Percentiles rank a stretch among this genome's conserved stretches.
phyloP scores from a whole-genome alignment of 2,329 filamentous ascomycete genomes.

The Hansfordia pulvinata region DNA sequence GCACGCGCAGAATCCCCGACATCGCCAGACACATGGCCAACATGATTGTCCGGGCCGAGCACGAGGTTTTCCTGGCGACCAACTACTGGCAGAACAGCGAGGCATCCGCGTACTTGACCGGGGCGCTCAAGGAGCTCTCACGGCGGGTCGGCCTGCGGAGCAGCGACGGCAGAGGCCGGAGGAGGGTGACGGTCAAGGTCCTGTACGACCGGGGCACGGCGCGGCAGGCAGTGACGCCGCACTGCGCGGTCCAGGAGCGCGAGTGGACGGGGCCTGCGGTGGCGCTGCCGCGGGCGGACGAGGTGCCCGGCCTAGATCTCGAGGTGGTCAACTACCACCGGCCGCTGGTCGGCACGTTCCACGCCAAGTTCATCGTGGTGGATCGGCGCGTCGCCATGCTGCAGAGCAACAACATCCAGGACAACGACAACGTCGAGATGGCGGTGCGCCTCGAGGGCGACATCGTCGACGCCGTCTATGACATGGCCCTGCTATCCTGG shows the following conservation, averaged over 20 bases:
- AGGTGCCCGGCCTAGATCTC: constrained; percentile 60
- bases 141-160: constrained; percentile 44
- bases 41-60: constrained; percentile 57
- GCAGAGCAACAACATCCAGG: constrained; percentile 68
- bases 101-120: constrained; percentile 52
- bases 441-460: constrained; percentile 63
- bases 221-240: constrained; percentile 52
- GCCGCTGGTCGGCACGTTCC: constrained; percentile 59
- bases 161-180: no score
- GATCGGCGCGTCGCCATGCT: constrained; percentile 58
- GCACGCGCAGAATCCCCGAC: constrained; percentile 51
- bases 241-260: constrained; percentile 42
- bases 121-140: constrained; percentile 57
- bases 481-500: constrained; percentile 63
- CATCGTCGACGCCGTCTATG: constrained; percentile 64
- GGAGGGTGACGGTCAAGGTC: constrained; percentile 53
- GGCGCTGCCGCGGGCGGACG: constrained; percentile 43
- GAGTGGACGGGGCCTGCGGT: constrained; percentile 46
- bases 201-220: constrained; percentile 61
- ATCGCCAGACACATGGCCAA: constrained; percentile 65
- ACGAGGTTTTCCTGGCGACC: constrained; percentile 61
- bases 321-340: constrained; percentile 62
- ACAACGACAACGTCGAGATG: constrained; percentile 76
- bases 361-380: constrained; percentile 66
- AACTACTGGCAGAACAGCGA: constrained; percentile 64